Percentiles rank a stretch among this genome's conserved stretches.
phyloP scores from a whole-genome alignment of 306 rosid genomes.

The Cucurbita moschata region DNA sequence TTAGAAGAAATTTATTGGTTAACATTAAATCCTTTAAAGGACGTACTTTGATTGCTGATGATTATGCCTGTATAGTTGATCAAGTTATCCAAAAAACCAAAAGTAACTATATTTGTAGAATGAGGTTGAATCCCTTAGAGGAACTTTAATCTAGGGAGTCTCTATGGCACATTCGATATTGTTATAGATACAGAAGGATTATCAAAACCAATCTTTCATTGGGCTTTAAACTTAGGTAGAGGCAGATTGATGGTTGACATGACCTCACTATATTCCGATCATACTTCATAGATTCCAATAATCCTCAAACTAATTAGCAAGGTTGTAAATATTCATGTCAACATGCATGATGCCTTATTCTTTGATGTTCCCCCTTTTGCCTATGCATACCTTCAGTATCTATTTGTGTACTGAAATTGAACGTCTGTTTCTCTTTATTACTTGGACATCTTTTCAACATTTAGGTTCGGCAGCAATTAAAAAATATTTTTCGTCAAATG shows the following conservation, averaged over 20 bases:
- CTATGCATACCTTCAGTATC: background rate
- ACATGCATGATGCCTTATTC: background rate
- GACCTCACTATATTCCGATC: background rate
- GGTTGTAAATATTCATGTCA: background rate
- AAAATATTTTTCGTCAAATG: slow-evolving; percentile 73
- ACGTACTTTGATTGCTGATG: background rate
- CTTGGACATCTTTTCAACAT: slow-evolving; percentile 12
- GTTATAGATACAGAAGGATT: background rate
- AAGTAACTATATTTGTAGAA: background rate
- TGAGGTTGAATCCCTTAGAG: background rate
- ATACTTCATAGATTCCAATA: background rate
- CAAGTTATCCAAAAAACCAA: background rate
- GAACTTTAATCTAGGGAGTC: background rate
- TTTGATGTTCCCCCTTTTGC: background rate
- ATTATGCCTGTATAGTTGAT: background rate
- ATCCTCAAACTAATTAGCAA: background rate
- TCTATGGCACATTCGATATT: background rate
- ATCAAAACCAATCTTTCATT: background rate
- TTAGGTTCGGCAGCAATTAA: slow-evolving; percentile 71
- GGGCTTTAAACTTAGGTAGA: background rate
- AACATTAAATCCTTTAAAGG: background rate
- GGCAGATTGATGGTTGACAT: background rate
- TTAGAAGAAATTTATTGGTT: background rate
- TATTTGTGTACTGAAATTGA: background rate
- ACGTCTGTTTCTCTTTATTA: background rate